Evolutionary conservation across 805 yeast species (phyloP), one percentile per base, ranked within the genome.

Genomic region (Martiniozyma abietophila): DNA sequence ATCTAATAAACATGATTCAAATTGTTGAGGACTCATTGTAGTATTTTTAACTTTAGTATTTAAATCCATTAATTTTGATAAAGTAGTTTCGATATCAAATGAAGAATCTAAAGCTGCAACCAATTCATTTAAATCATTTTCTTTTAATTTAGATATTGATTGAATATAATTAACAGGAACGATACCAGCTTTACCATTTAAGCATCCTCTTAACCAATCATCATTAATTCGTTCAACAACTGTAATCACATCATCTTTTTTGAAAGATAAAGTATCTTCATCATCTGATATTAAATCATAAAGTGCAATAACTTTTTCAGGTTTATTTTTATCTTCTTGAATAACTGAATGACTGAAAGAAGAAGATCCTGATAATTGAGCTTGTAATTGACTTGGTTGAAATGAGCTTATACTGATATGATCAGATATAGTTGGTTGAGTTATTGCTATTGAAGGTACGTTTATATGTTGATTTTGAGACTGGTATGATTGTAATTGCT

Each of bases 191-290:
- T 68, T 69, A 1, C 96, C 96, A 35, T 71, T 67, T 33, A 89
- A 59, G 5, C 89, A 73, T 11, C 98, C 98, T 45, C 84, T 70
- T 80, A 96, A 83, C 98, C 98, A 89, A 51, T 89, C 97, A 42
- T 83, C 69, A 54, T 86, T 88, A 5, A 82, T 94, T 11, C 80
- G 69, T 47, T 88, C 97, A 23, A 88, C 65, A 1, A 92, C 95
- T 1, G 80, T 78, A 31, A 89, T 88, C 10, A 84, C 65, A 51
- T 89, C 97, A 26, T 95, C 96, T 48, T 77, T 77, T 32, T 76
- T 65, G 59, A 92, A 89, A 2, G 94, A 76, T 28, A 89, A 66
- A 45, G 92, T 96, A 41, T 88, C 96, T 3, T 79, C 79, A 49
- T 86, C 96, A 28, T 71, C 65, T 2, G 94, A 74, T 4, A 69